Evolutionary conservation across 345 rosid genomes (phyloP), one percentile per base, ranked within the genome.

Genomic region (Streptanthus diversifolius): DNA sequence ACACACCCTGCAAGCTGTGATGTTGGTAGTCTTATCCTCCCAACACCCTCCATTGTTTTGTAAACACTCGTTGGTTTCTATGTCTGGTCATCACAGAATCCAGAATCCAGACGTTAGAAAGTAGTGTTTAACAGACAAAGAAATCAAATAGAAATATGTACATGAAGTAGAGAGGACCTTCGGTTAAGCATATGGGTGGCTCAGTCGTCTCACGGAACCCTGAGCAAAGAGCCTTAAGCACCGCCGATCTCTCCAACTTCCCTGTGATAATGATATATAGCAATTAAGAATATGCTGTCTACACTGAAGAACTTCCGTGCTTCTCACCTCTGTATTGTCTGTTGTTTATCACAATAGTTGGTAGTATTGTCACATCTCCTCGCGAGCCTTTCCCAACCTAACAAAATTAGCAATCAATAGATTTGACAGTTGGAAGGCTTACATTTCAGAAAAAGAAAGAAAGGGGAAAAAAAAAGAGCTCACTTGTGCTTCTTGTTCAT

Each of bases 141-240:
- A 18, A 33, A 72, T 3, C 44, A 57, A 24, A 37, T 36, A 41
- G 35, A 48, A n/a, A 47, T 35, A 47, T 73, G 66, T 11, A 17
- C 5, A 65, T 6, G 22, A 24, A 56, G 52, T 35, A 65, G 11
- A 62, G 25, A 75, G 22, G 58, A 93, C 97, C 99, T 79, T 82
- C 88, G 63, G 83, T 91, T 86, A 95, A 77, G 67, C 99, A 91
- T 53, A 90, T 87, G 17, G 85, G 80, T 73, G 99, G 99, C 81
- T 95, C 98, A 4, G 96, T 91, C 52, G 97, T 87, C 85, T 95
- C 99, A 68, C 82, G 80, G 65, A 91, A 95, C 71, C 99, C 99
- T 63, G 99, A 77, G 82, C 98, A 91, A 58, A 95, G 81, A 15
- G 96, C 99, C 82, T 88, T 95, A 68, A 95, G 87, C 77, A 95